Evolutionary conservation across 768 basidiomycete species (phyloP), one percentile per base, ranked within the genome.

Genomic region (Jaapia argillacea): DNA sequence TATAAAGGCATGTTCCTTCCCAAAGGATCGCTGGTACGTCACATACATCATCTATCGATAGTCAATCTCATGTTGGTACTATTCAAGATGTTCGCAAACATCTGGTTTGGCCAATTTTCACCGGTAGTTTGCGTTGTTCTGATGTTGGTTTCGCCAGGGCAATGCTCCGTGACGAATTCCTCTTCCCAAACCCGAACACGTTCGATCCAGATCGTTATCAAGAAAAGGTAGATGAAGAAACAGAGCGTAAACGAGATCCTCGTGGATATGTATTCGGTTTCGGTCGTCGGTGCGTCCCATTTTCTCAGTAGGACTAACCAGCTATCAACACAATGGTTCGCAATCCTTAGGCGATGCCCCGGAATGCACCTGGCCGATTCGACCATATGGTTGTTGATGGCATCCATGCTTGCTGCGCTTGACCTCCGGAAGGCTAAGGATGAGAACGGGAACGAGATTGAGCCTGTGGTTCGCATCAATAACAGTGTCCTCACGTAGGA

Each of bases 321-420:
- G n/a, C n/a, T n/a, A 18, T 10, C 6, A 25, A 20, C 26, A 25
- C 21, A 16, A 12, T n/a, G 7, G 13, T 13, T 21, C 20, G 13
- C 22, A 25, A 10, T 7, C 6, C 33, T 36, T 6, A 43, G 13
- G 7, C 33, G 38, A 26, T 85, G 82, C 55, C 83, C 83, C 1
- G 83, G 83, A 13, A 52, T 59, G 28, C 61, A 81, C 54, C 69
- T 85, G 24, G 75, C 76, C 45, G 82, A 85, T 47, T 69, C 72
- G 3, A 77, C 78, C 1, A 59, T 71, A 27, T 84, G 81, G 78
- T 55, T 81, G 20, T 59, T 78, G 13, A 62, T 77, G 14, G 69
- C 71, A 2, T 64, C 65, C 13, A 72, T 79, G 57, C 59, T 83
- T 6, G 75, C 79, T 1, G 75, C 75, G 38, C 55, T 82, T 28